phyloP scores from a whole-genome alignment of 495 filamentous ascomycete species.

The Schizothecium vesticola region DNA sequence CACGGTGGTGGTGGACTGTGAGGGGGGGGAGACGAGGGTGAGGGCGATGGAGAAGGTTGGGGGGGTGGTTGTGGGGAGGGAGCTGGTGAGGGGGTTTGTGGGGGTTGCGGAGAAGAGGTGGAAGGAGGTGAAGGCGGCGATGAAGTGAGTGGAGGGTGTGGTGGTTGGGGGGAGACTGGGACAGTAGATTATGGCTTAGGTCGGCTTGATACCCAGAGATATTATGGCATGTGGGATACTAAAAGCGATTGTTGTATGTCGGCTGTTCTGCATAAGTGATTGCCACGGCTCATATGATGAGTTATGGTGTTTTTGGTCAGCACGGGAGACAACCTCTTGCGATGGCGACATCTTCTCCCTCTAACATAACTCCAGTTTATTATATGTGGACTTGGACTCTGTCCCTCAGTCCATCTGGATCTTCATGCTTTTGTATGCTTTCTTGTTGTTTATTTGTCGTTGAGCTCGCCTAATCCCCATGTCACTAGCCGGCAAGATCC shows the following conservation, averaged over 20 bases:
- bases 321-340: not conserved
- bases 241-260: not conserved
- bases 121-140: conserved; percentile 33
- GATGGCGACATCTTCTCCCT: not conserved
- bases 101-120: conserved; percentile 37
- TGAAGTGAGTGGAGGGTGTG: conserved; percentile 2
- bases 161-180: not conserved
- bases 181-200: not conserved
- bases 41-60: conserved; percentile 74
- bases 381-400: not conserved
- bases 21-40: conserved; percentile 50
- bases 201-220: conserved; percentile 16
- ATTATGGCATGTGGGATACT: not conserved
- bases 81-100: conserved; percentile 37
- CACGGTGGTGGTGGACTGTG: conserved; percentile 66
- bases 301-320: not conserved
- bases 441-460: not conserved
- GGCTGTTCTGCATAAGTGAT: not conserved
- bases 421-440: not conserved
- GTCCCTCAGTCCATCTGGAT: not conserved
- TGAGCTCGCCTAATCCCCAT: no score
- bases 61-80: conserved; percentile 47
- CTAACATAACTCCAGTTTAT: not conserved
- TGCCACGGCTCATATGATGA: not conserved
- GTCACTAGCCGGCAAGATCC: no score